Evolutionary conservation across 805 yeast species (phyloP), one percentile per base, ranked within the genome.

Genomic region (Jamesozyma gamospora): DNA sequence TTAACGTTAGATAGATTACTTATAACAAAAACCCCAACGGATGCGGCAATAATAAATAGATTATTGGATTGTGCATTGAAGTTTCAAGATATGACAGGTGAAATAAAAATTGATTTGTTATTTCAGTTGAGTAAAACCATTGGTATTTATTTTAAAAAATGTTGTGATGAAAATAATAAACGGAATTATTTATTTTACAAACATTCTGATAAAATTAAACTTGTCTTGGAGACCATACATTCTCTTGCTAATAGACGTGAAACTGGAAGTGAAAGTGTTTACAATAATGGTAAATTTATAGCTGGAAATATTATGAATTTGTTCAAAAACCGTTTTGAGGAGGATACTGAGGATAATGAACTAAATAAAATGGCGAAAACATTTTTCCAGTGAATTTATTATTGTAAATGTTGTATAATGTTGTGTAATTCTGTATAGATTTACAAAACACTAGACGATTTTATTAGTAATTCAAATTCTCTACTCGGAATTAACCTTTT

Each of bases 101-200:
- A 38, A 9, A 37, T 58, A 1, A 43, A 58, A 1, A 35, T 52
- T 4, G 41, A 48, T 27, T 45, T 41, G 16, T 32, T 56, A 28
- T 60, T 57, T 42, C 61, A 57, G 41, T 35, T 60, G 11, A 49
- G 53, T 4, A 58, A 58, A 40, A 51, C 63, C 1, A 36, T 56
- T 10, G 63, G 64, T 13, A 45, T 60, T 17, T 55, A 50, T 24
- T 42, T 58, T 12, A 50, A 41, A 28, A 47, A 51, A 28, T 36
- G 40, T 19, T 47, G 41, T 2, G 17, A 27, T 1, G 31, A 30
- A 2, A 32, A 28, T 2, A 36, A 27, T 7, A 27, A 32, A 4
- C 21, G 33, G 3, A 45, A 47, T 32, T n/a, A 42, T 11, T 21
- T 55, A 13, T 41, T 55, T 12, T 37, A 28, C 1, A 25, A 45